Conservation (phyloP, 257 asterid genomes). For the Apocynum venetum region DNA sequence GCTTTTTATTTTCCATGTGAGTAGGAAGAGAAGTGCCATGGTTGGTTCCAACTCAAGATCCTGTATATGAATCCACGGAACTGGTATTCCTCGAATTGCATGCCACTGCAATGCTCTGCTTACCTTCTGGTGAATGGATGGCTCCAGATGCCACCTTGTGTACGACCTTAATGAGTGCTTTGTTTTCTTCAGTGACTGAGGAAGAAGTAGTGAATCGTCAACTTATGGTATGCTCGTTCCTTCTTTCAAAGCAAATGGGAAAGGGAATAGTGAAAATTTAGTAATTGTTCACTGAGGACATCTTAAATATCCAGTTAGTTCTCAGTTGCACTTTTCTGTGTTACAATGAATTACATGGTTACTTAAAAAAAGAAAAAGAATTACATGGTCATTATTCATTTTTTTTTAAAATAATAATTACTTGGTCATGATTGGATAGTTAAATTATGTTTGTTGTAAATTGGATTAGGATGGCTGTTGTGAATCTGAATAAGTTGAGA, state of each 20-base stretch:
- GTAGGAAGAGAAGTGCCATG: constrained; percentile 70
- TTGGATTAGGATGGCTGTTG: not conserved
- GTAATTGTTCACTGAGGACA: not conserved
- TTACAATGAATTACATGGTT: not conserved
- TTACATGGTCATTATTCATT: too few relatives aligned
- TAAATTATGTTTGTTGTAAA: not conserved
- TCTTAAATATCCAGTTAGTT: not conserved
- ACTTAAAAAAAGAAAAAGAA: too few relatives aligned
- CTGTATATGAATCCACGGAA: constrained; percentile 47
- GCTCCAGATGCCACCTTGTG: constrained; percentile 82
- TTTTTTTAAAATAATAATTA: not conserved
- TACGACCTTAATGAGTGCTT: constrained; percentile 77
- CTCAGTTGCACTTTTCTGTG: not conserved
- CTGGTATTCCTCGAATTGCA: constrained; percentile 78
- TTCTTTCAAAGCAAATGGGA: constrained; percentile 1
- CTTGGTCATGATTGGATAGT: not conserved
- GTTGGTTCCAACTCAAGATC: constrained; percentile 83
- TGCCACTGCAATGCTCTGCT: constrained; percentile 74
- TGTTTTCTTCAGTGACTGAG: constrained; percentile 75
- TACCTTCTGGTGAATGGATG: constrained; percentile 87
- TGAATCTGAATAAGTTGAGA: not conserved
- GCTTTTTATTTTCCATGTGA: constrained; percentile 19
- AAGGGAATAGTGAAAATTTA: not conserved
- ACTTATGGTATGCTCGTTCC: constrained; percentile 56
- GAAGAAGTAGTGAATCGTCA: constrained; percentile 74